Conservation (phyloP, 2,329 filamentous ascomycete species). For the Immersiporthe knoxdaviesiana region DNA sequence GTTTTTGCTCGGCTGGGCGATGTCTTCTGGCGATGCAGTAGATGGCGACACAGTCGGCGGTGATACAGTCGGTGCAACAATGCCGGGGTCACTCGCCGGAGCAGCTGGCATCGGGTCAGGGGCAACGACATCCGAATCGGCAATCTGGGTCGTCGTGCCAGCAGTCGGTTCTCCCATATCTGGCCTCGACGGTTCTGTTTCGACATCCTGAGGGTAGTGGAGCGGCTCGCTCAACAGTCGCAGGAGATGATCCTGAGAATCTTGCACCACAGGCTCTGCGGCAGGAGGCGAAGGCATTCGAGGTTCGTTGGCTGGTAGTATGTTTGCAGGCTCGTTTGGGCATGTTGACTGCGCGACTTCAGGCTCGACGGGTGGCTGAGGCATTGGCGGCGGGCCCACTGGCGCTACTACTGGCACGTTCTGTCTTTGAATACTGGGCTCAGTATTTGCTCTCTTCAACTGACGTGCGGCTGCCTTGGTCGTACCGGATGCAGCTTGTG, state of each 20-base stretch:
- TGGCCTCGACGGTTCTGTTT: slow-evolving; percentile 18
- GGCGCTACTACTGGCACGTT: slow-evolving; percentile 17
- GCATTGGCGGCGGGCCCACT: slow-evolving; percentile 19
- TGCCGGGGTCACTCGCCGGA: slow-evolving; percentile 53
- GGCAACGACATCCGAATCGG: slow-evolving; percentile 30
- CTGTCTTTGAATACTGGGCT: slow-evolving; percentile 30
- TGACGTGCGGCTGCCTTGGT: slow-evolving; percentile 24
- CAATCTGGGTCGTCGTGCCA: slow-evolving; percentile 30
- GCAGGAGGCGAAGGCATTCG: slow-evolving; percentile 13
- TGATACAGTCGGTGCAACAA: slow-evolving; percentile 36
- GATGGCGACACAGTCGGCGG: slow-evolving; percentile 38
- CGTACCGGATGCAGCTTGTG: slow-evolving; percentile 26
- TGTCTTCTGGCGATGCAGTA: slow-evolving; percentile 42
- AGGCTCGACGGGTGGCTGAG: slow-evolving; percentile 15
- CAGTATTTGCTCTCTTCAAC: slow-evolving; percentile 32
- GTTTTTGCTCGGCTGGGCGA: slow-evolving; percentile 65
- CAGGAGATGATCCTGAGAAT: slow-evolving; percentile 20
- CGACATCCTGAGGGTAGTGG: background rate
- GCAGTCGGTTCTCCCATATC: slow-evolving; percentile 30
- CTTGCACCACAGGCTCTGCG: slow-evolving; percentile 10
- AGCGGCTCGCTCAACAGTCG: slow-evolving; percentile 23
- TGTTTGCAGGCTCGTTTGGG: slow-evolving; percentile 1
- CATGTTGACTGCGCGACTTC: background rate
- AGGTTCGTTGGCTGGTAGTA: slow-evolving; percentile 1
- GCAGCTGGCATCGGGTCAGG: slow-evolving; percentile 39